Evolutionary conservation across 2,329 filamentous ascomycete genomes (phyloP).

Genomic region (Monilinia polystroma): DNA sequence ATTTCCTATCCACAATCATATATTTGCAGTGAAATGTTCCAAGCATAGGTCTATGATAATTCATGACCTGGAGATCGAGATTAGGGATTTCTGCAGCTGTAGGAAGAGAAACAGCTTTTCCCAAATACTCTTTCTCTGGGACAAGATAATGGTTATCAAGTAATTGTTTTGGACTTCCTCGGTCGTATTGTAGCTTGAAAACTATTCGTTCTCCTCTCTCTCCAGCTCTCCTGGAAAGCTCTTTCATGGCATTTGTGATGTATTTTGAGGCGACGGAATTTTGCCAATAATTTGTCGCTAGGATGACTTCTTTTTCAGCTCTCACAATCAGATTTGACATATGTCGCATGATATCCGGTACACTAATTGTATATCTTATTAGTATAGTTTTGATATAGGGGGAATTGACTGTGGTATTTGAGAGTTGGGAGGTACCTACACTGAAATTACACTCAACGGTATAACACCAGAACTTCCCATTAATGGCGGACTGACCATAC

Average conservation of each 20-base stretch:
- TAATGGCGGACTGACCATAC: slow-evolving; percentile 57
- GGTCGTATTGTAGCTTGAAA: slow-evolving; percentile 75
- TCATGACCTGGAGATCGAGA: slow-evolving; percentile 70
- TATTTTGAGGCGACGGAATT: slow-evolving; percentile 65
- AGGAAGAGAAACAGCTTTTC: slow-evolving; percentile 60
- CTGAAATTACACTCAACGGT: slow-evolving; percentile 67
- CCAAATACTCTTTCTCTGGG: slow-evolving; percentile 56
- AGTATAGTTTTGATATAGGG: slow-evolving; percentile 1
- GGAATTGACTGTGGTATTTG: not conserved
- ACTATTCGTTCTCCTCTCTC: slow-evolving; percentile 56
- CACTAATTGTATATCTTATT: slow-evolving; percentile 40
- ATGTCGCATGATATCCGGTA: slow-evolving; percentile 71
- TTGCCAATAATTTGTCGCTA: slow-evolving; percentile 74
- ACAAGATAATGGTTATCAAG: slow-evolving; percentile 65
- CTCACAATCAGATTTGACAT: slow-evolving; percentile 74
- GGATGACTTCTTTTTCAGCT: slow-evolving; percentile 69
- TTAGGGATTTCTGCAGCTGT: slow-evolving; percentile 64
- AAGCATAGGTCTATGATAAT: slow-evolving; percentile 66
- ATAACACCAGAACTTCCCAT: slow-evolving; percentile 62
- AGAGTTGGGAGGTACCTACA: slow-evolving; percentile 39
- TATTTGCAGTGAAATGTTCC: slow-evolving; percentile 79
- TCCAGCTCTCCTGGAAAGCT: slow-evolving; percentile 66
- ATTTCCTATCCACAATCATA: slow-evolving; percentile 70
- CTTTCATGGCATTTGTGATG: slow-evolving; percentile 65
- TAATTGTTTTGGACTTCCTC: slow-evolving; percentile 63